These are phyloP conservation scores for Jaminaea rosea DNA, from an alignment of 1,284 basidiomycete species.

Conservation along the genomic window DNA sequence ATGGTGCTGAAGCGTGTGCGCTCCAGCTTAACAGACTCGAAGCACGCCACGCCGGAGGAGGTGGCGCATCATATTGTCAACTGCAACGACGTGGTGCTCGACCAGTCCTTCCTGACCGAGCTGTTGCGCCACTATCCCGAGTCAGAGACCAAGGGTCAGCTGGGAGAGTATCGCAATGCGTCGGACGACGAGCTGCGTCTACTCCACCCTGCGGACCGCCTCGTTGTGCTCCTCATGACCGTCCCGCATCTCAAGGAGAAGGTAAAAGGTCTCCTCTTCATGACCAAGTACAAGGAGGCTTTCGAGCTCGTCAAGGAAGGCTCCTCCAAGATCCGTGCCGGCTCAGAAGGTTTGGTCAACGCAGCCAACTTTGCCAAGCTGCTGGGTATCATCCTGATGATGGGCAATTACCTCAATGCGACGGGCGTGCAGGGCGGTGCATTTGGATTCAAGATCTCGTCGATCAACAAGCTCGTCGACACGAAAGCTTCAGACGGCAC, in stretches of 20 bases:
- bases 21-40: conserved; percentile 22
- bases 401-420: conserved; percentile 98
- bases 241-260: conserved; percentile 84
- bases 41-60: conserved; percentile 44
- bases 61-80: conserved; percentile 45
- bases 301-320: conserved; percentile 31
- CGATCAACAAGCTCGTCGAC: conserved; percentile 96
- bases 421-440: conserved; percentile 93
- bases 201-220: conserved; percentile 84
- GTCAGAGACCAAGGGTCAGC: conserved; percentile 44
- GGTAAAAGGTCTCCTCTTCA: conserved; percentile 86
- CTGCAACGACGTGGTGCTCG: conserved; percentile 42
- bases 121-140: conserved; percentile 45
- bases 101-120: conserved; percentile 44
- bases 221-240: conserved; percentile 94
- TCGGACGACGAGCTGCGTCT: conserved; percentile 76
- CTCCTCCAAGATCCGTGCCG: conserved; percentile 30
- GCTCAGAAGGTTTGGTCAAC: conserved; percentile 37
- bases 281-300: conserved; percentile 42
- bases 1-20: conserved; percentile 21
- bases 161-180: conserved; percentile 64
- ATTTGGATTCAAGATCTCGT: conserved; percentile 91
- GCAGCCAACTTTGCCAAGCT: conserved; percentile 37
- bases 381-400: conserved; percentile 61
- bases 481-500: conserved; percentile 76